Conservation (phyloP, 2,329 filamentous ascomycete genomes). For the Pseudogymnoascus sp. region DNA sequence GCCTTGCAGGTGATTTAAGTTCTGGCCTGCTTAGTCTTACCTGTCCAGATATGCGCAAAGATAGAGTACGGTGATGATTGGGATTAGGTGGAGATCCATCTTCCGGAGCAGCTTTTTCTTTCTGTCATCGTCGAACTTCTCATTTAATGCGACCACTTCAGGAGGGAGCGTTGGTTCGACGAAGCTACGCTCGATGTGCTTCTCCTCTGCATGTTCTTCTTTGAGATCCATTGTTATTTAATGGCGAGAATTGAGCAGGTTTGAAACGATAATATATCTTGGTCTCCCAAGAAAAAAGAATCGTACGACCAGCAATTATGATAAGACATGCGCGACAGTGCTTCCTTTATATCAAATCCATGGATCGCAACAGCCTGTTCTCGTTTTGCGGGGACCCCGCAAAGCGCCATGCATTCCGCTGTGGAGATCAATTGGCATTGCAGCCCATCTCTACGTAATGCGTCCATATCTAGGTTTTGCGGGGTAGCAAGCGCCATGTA, state of each 20-base stretch:
- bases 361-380: background rate
- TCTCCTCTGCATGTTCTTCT: background rate
- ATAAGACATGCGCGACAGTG: background rate
- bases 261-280: background rate
- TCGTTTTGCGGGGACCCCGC: background rate
- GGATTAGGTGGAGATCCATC: slow-evolving; percentile 50
- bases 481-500: background rate
- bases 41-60: slow-evolving; percentile 26
- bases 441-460: background rate
- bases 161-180: background rate
- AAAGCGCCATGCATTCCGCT: background rate
- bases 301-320: background rate
- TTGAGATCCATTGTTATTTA: background rate
- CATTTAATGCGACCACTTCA: slow-evolving; percentile 15
- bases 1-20: slow-evolving; percentile 20
- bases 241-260: background rate
- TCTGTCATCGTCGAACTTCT: slow-evolving; percentile 30
- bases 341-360: background rate
- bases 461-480: background rate
- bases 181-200: background rate
- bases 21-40: background rate
- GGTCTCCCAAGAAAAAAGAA: background rate
- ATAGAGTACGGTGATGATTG: slow-evolving; percentile 53
- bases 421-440: background rate
- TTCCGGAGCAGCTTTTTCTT: slow-evolving; percentile 48